A percentile compares a stretch with the other conserved stretches of the same genome.
phyloP scores from a whole-genome alignment of 2,329 filamentous ascomycete species.

The Aureobasidium sp. region DNA sequence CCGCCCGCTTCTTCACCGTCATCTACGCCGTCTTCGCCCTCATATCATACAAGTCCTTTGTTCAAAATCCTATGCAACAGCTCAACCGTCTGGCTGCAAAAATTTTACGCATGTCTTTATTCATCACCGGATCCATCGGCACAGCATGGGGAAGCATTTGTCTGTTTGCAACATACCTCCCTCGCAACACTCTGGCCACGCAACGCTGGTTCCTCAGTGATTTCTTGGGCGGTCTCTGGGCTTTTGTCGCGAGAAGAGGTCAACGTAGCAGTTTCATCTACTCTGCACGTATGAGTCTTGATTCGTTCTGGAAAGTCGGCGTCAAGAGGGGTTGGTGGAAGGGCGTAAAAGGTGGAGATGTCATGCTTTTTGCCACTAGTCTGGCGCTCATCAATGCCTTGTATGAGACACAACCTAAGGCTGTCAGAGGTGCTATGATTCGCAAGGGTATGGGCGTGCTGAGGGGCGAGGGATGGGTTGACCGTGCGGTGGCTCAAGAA shows the following conservation, averaged over 20 bases:
- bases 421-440: slow-evolving; percentile 57
- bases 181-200: slow-evolving; percentile 63
- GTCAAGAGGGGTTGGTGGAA: slow-evolving; percentile 83
- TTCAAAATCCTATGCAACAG: slow-evolving; percentile 59
- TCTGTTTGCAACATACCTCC: slow-evolving; percentile 73
- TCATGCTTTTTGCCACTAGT: slow-evolving; percentile 71
- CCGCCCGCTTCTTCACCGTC: slow-evolving; percentile 69
- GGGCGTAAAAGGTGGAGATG: slow-evolving; percentile 72
- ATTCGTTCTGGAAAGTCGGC: slow-evolving; percentile 88
- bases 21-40: slow-evolving; percentile 65
- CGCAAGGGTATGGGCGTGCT: slow-evolving; percentile 67
- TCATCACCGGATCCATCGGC: slow-evolving; percentile 74
- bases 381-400: slow-evolving; percentile 70
- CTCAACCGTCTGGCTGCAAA: slow-evolving; percentile 57
- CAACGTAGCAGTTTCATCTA: slow-evolving; percentile 68
- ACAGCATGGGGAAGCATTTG: slow-evolving; percentile 85
- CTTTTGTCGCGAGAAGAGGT: slow-evolving; percentile 59
- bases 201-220: slow-evolving; percentile 88
- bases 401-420: slow-evolving; percentile 61
- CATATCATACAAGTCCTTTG: slow-evolving; percentile 57
- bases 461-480: slow-evolving; percentile 47
- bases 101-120: slow-evolving; percentile 66
- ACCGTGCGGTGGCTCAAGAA: not conserved
- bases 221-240: slow-evolving; percentile 77
- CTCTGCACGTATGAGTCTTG: slow-evolving; percentile 65